Conservation (phyloP, 2,329 filamentous ascomycete genomes). For the Trichoderma brevicompactum region DNA sequence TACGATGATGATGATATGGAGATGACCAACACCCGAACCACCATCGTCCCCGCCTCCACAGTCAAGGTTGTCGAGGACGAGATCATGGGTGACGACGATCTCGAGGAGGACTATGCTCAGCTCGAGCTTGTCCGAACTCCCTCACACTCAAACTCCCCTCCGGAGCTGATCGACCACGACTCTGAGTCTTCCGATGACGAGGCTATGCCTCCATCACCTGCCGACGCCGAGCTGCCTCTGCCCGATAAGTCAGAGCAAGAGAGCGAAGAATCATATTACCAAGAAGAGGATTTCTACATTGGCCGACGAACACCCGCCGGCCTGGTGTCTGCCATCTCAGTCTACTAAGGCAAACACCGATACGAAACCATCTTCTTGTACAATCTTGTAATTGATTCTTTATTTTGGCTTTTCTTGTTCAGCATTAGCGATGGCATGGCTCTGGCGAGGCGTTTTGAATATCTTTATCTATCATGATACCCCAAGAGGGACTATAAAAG, state of each 20-base stretch:
- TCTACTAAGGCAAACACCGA: constrained; percentile 50
- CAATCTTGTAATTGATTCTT: constrained; percentile 22
- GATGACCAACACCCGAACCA: constrained; percentile 52
- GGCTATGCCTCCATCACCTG: constrained; percentile 75
- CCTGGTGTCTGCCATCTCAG: constrained; percentile 60
- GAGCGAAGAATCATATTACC: constrained; percentile 52
- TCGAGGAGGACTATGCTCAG: constrained; percentile 67
- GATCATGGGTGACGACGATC: constrained; percentile 55
- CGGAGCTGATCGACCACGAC: constrained; percentile 72
- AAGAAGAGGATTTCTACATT: constrained; percentile 57
- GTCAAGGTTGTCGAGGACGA: constrained; percentile 48
- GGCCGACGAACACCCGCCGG: constrained; percentile 56
- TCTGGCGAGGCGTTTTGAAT: constrained; percentile 23
- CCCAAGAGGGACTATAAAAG: constrained; percentile 25
- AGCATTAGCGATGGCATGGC: constrained; percentile 26
- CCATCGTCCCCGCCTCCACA: constrained; percentile 39
- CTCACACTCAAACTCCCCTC: constrained; percentile 68
- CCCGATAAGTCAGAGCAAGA: constrained; percentile 50
- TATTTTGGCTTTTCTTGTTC: not conserved
- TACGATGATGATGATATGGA: constrained; percentile 62
- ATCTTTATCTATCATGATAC: constrained; percentile 22
- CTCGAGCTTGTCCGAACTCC: constrained; percentile 70
- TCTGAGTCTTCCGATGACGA: constrained; percentile 75
- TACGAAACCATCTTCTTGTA: constrained; percentile 11
- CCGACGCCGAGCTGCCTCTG: constrained; percentile 62